These are phyloP conservation scores for Ustilago xerochloae DNA, from an alignment of 1,284 basidiomycete species.

Conservation along the genomic window DNA sequence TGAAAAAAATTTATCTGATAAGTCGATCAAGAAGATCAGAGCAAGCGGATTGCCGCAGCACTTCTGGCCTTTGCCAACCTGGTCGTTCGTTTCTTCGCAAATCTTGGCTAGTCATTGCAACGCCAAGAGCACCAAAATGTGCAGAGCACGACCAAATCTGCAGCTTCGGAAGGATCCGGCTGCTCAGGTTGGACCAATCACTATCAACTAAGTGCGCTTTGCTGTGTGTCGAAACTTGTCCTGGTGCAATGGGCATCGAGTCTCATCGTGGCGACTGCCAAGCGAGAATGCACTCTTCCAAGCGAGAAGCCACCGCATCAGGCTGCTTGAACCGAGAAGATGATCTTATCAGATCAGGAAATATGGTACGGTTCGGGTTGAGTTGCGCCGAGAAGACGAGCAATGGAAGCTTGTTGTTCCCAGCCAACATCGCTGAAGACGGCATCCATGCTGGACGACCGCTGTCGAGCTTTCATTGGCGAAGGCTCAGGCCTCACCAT, in stretches of 20 bases:
- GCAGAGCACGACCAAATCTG: background rate
- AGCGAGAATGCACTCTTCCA: background rate
- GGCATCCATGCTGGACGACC: background rate
- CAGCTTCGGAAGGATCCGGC: slow-evolving; percentile 8
- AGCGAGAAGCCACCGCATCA: background rate
- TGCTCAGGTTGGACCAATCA: background rate
- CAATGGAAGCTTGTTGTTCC: too few relatives aligned
- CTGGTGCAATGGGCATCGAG: too few relatives aligned
- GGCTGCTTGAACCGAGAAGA: background rate
- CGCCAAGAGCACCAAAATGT: background rate
- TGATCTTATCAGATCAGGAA: slow-evolving; percentile 23
- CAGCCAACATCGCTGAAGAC: too few relatives aligned
- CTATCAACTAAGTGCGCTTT: too few relatives aligned
- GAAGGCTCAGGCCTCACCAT: too few relatives aligned
- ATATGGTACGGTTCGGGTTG: background rate
- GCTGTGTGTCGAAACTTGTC: too few relatives aligned
- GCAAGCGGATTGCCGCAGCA: slow-evolving; percentile 2
- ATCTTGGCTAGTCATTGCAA: too few relatives aligned
- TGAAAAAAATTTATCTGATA: background rate
- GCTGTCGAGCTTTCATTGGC: background rate
- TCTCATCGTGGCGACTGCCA: background rate
- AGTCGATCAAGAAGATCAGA: background rate
- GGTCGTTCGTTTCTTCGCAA: too few relatives aligned
- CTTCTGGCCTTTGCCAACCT: background rate
- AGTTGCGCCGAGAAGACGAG: too few relatives aligned